phyloP scores from a whole-genome alignment of 371 early-diverging fungal genomes.

The Umbelopsis sp. region DNA sequence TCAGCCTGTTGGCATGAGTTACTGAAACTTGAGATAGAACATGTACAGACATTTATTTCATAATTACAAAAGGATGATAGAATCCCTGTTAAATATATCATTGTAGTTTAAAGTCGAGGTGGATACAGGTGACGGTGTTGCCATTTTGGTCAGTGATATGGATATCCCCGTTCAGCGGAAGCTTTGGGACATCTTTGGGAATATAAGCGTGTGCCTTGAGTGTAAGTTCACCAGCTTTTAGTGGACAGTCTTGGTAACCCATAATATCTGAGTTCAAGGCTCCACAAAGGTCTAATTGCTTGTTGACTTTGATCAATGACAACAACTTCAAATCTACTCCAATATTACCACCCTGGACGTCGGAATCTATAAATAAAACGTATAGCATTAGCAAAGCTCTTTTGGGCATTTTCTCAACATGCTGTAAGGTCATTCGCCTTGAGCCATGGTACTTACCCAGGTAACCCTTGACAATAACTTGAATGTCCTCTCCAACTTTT shows the following conservation, averaged over 20 bases:
- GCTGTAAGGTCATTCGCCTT: not conserved
- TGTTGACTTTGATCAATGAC: slow-evolving; percentile 50
- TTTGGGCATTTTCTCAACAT: no score
- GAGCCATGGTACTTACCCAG: slow-evolving; percentile 28
- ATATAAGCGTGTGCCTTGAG: slow-evolving; percentile 50
- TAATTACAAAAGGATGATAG: slow-evolving; percentile 8
- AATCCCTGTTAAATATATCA: slow-evolving; percentile 16
- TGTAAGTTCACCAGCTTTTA: slow-evolving; percentile 39
- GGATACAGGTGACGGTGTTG: slow-evolving; percentile 47
- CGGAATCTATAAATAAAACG: slow-evolving; percentile 29
- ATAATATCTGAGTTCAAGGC: slow-evolving; percentile 46
- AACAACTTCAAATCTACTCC: slow-evolving; percentile 46
- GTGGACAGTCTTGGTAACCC: slow-evolving; percentile 37
- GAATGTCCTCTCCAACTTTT: slow-evolving; percentile 41
- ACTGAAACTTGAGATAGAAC: slow-evolving; percentile 25
- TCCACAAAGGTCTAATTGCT: slow-evolving; percentile 44
- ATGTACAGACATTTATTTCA: slow-evolving; percentile 16
- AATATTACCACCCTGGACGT: slow-evolving; percentile 41
- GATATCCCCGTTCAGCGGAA: slow-evolving; percentile 45
- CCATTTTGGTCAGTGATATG: slow-evolving; percentile 47
- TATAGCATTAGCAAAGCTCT: not conserved
- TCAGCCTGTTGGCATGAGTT: slow-evolving; percentile 39
- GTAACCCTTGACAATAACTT: slow-evolving; percentile 46
- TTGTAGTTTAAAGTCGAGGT: slow-evolving; percentile 38
- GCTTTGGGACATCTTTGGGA: slow-evolving; percentile 46